Conservation (phyloP, 2,329 filamentous ascomycete genomes). For the Mycosphaerella sp. region DNA sequence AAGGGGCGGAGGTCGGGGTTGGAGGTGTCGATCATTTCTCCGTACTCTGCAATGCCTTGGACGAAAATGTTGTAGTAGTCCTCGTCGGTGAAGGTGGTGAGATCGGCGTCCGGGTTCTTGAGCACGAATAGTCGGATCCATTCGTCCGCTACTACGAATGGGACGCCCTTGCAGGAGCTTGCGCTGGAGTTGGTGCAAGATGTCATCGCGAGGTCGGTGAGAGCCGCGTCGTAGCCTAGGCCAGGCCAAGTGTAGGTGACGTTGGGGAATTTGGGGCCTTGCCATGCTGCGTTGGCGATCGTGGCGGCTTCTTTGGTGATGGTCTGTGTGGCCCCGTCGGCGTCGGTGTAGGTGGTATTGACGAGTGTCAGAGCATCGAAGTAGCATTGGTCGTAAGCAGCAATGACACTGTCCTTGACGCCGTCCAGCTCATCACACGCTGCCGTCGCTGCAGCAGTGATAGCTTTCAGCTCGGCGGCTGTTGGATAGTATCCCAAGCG, state of each 20-base stretch:
- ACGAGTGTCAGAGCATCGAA: slow-evolving; percentile 34
- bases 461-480: slow-evolving; percentile 32
- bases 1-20: slow-evolving; percentile 38
- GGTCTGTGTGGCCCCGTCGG: slow-evolving; percentile 14
- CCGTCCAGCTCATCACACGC: slow-evolving; percentile 35
- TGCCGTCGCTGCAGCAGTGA: slow-evolving; percentile 29
- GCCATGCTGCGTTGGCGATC: slow-evolving; percentile 33
- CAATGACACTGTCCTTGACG: slow-evolving; percentile 30
- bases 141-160: slow-evolving; percentile 27
- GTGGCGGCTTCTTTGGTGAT: slow-evolving; percentile 29
- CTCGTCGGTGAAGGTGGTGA: slow-evolving; percentile 30
- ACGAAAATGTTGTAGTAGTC: slow-evolving; percentile 24
- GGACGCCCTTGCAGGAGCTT: slow-evolving; percentile 19
- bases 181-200: slow-evolving; percentile 18
- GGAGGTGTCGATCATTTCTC: slow-evolving; percentile 35
- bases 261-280: slow-evolving; percentile 25
- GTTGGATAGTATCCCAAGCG: slow-evolving; percentile 19
- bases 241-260: slow-evolving; percentile 33
- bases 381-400: slow-evolving; percentile 20
- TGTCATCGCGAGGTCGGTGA: slow-evolving; percentile 28
- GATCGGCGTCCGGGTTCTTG: slow-evolving; percentile 32
- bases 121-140: slow-evolving; percentile 36
- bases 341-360: slow-evolving; percentile 33
- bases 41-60: slow-evolving; percentile 29
- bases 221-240: slow-evolving; percentile 12